Evolutionary conservation across 208 protist species (phyloP).

Genomic region (Entamoeba nuttalli): DNA sequence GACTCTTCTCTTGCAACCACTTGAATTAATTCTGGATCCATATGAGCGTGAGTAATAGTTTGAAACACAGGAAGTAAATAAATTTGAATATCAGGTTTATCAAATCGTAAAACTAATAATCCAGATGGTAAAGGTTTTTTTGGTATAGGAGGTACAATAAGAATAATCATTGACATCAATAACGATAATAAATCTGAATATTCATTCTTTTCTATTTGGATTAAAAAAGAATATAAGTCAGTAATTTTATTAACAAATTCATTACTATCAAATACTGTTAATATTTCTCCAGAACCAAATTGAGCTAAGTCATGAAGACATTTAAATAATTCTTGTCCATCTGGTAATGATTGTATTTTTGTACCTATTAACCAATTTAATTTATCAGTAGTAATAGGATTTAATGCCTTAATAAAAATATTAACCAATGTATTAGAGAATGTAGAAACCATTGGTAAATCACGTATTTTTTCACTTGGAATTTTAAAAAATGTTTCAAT

Average conservation of each 20-base stretch:
- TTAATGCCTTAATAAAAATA: not conserved
- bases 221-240: not conserved
- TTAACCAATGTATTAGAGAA: not conserved
- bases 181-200: not conserved
- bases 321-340: not conserved
- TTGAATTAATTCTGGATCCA: not conserved
- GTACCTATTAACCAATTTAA: not conserved
- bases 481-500: not conserved
- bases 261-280: not conserved
- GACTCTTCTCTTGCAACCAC: not conserved
- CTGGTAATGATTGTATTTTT: not conserved
- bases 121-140: not conserved
- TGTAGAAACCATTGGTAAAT: not conserved
- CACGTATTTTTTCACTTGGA: not conserved
- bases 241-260: not conserved
- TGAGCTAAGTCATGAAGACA: not conserved
- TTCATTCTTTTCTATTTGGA: not conserved
- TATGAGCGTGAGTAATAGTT: not conserved
- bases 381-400: not conserved
- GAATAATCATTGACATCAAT: not conserved
- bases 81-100: not conserved
- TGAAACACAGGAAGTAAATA: not conserved
- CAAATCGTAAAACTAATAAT: not conserved
- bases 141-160: not conserved
- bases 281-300: not conserved